phyloP scores from a whole-genome alignment of 2,329 filamentous ascomycete genomes.

The Penicillium decumbens region DNA sequence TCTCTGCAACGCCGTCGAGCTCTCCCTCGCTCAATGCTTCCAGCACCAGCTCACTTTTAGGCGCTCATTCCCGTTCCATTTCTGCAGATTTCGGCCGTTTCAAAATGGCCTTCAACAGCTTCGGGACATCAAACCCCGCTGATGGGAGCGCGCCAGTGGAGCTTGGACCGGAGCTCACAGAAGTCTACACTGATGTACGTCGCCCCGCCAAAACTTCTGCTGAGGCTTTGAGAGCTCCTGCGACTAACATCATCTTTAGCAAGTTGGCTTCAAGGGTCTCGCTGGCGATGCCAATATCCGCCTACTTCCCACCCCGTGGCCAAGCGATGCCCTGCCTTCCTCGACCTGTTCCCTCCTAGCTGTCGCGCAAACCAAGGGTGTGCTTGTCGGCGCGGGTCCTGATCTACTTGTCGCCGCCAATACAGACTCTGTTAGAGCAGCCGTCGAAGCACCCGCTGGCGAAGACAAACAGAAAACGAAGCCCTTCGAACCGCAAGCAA shows the following conservation, averaged over 20 bases:
- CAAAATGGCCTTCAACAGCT: conserved; percentile 59
- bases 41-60: conserved; percentile 31
- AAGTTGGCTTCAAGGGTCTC: conserved; percentile 74
- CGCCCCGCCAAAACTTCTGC: conserved; percentile 1
- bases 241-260: conserved; percentile 41
- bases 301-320: conserved; percentile 73
- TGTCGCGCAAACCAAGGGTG: conserved; percentile 71
- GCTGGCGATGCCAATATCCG: conserved; percentile 78
- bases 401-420: conserved; percentile 70
- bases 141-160: conserved; percentile 41
- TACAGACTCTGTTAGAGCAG: conserved; percentile 71
- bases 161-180: conserved; percentile 63
- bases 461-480: conserved; percentile 59
- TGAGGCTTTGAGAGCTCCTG: not conserved
- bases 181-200: conserved; percentile 75
- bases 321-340: conserved; percentile 61
- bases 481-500: conserved; percentile 67
- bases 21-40: conserved; percentile 40
- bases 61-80: conserved; percentile 35
- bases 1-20: conserved; percentile 33
- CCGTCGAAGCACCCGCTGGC: conserved; percentile 60
- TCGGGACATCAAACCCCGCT: conserved; percentile 47
- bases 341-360: conserved; percentile 77
- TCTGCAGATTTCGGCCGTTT: conserved; percentile 37
- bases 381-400: conserved; percentile 83